Base-by-base conservation (phyloP, 306 rosid genomes). In the Inga oerstediana region DNA sequence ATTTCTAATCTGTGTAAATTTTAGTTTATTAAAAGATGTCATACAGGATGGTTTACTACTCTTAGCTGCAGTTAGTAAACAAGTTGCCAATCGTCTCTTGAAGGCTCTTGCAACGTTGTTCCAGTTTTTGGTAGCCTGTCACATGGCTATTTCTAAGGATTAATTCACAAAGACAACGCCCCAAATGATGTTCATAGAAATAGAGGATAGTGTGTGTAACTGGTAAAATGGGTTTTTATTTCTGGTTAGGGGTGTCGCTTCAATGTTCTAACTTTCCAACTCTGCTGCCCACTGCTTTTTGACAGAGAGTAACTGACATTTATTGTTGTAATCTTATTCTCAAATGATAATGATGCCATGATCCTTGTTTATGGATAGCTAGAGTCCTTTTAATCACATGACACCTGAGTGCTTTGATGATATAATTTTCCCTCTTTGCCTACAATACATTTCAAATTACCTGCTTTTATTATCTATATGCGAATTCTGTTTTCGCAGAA, bases 391-490 rank as follows among this genome's bases (percentile, higher is more conserved):
- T 61, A 11, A 62, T 62, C 30, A 12, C 4, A 62, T 24, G 37
- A 62, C 39, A 16, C 32, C 20, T 64, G 70, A 13, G 37, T 64
- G 70, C n/a, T 49, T 14, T 64, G 19, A 34, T 45, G 75, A 22
- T 30, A 41, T 58, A 2, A 20, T 17, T 12, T 35, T 78, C 77
- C 62, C 34, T 24, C 34, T 74, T 56, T 49, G 10, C n/a, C n/a
- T 49, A 48, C 79, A 49, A 69, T 59, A 16, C 51, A 27, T 49
- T 69, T 75, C 41, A 69, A 79, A 76, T 66, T 48, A 4, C n/a
- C 27, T 72, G 44, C 56, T 75, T 82, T 79, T 22, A 24, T 79
- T 75, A 52, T 68, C 84, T 24, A 41, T 8, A 49, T 66, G 76
- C 71, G 52, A 49, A 65, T 79, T 72, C 35, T 61, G 54, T 35